These are phyloP conservation scores for Balakata baccata DNA, from an alignment of 345 rosid species.

Conservation along the genomic window DNA sequence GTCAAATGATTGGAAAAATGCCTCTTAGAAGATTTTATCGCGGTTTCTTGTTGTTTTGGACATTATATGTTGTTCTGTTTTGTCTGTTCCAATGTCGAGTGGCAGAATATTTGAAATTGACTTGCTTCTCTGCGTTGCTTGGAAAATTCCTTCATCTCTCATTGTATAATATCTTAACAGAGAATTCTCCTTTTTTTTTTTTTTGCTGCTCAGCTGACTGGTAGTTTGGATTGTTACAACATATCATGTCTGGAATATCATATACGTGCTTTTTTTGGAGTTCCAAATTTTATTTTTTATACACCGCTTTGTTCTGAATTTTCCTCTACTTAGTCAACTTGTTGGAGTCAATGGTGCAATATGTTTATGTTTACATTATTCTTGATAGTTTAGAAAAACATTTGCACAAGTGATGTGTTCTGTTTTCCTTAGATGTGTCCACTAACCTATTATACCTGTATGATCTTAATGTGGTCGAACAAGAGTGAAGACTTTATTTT, in stretches of 20 bases:
- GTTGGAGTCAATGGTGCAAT: not conserved
- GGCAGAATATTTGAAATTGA: too few relatives aligned
- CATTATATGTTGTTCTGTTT: not conserved
- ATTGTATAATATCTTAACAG: not conserved
- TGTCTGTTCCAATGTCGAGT: too few relatives aligned
- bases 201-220: not conserved
- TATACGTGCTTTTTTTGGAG: not conserved
- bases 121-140: too few relatives aligned
- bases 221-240: not conserved
- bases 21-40: not conserved
- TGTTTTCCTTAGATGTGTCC: not conserved
- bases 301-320: not conserved
- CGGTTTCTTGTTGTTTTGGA: not conserved
- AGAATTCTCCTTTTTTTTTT: too few relatives aligned
- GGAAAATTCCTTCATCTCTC: too few relatives aligned
- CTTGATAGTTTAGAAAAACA: not conserved
- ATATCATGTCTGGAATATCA: not conserved
- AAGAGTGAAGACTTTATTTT: not conserved
- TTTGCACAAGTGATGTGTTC: not conserved
- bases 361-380: not conserved
- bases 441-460: not conserved
- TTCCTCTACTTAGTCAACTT: not conserved
- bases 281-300: not conserved
- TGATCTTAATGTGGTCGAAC: not conserved
- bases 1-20: conserved; percentile 1